Percentiles rank a stretch among this genome's conserved stretches.
Conservation (phyloP, 495 filamentous ascomycete species). For the Aspergillus hancockii region DNA sequence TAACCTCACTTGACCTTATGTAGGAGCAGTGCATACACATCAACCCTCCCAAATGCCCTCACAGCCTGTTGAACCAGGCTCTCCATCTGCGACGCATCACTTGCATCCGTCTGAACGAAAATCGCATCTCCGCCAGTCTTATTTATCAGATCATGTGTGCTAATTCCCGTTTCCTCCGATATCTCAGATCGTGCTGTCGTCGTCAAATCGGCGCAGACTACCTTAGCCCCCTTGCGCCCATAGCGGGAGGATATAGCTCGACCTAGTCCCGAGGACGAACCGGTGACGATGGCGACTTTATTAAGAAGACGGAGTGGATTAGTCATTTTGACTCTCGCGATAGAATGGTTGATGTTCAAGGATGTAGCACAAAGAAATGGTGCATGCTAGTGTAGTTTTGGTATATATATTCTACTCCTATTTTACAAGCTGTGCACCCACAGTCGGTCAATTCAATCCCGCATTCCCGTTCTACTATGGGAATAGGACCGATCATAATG, state of each 20-base stretch:
- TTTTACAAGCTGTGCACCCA: too few species aligned
- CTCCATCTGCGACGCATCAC: conserved; percentile 38
- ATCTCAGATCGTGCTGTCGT: conserved; percentile 25
- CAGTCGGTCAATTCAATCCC: too few species aligned
- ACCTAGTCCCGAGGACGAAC: conserved; percentile 49
- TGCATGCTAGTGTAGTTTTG: too few species aligned
- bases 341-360: too few species aligned
- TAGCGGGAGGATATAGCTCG: conserved; percentile 47
- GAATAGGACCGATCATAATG: too few species aligned
- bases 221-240: conserved; percentile 43
- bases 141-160: conserved; percentile 44
- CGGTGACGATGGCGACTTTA: conserved; percentile 52
- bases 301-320: too few species aligned
- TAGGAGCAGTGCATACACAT: conserved; percentile 54
- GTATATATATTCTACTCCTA: too few species aligned
- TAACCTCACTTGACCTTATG: too few species aligned
- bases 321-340: too few species aligned
- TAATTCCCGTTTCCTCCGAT: conserved; percentile 34
- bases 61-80: conserved; percentile 38
- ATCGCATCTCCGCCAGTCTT: conserved; percentile 39
- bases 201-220: conserved; percentile 51
- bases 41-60: conserved; percentile 43
- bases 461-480: too few species aligned
- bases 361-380: too few species aligned
- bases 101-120: conserved; percentile 51